Evolutionary conservation across 1,139 yeast genomes (phyloP).

Genomic region (Suhomyces bolitotheri): DNA sequence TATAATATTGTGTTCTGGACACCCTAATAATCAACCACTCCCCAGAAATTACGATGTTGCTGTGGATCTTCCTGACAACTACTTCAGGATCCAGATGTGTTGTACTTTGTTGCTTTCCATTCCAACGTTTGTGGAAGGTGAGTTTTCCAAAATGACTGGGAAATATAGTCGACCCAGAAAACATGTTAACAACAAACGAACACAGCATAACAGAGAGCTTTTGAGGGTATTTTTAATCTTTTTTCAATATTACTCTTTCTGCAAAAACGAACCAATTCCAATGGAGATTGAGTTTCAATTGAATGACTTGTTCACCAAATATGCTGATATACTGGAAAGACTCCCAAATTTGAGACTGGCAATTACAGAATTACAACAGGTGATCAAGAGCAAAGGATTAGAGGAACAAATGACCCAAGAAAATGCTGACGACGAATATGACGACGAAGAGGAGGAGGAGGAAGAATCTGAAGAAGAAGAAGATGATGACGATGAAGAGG

Average conservation of each 20-base stretch:
- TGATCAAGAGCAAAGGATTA: slow-evolving; percentile 16
- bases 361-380: slow-evolving; percentile 34
- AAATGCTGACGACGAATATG: slow-evolving; percentile 11
- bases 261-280: slow-evolving; percentile 67
- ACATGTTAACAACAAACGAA: slow-evolving; percentile 2
- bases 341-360: slow-evolving; percentile 46
- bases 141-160: not conserved
- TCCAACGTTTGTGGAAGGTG: slow-evolving; percentile 11
- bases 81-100: slow-evolving; percentile 66
- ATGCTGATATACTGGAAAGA: slow-evolving; percentile 29
- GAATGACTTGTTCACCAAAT: slow-evolving; percentile 41
- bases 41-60: slow-evolving; percentile 41
- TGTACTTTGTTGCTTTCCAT: slow-evolving; percentile 27
- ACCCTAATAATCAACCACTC: slow-evolving; percentile 61
- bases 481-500: slow-evolving; percentile 13
- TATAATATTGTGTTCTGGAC: slow-evolving; percentile 65
- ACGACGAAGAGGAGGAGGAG: slow-evolving; percentile 15
- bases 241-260: slow-evolving; percentile 73
- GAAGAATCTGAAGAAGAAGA: slow-evolving; percentile 15
- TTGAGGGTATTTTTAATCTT: slow-evolving; percentile 54
- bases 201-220: slow-evolving; percentile 23
- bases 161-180: slow-evolving; percentile 1
- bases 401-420: slow-evolving; percentile 13
- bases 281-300: slow-evolving; percentile 60
- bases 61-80: slow-evolving; percentile 67